Conservation (phyloP, 148 eudicot species). For the Linanthus parryae region DNA sequence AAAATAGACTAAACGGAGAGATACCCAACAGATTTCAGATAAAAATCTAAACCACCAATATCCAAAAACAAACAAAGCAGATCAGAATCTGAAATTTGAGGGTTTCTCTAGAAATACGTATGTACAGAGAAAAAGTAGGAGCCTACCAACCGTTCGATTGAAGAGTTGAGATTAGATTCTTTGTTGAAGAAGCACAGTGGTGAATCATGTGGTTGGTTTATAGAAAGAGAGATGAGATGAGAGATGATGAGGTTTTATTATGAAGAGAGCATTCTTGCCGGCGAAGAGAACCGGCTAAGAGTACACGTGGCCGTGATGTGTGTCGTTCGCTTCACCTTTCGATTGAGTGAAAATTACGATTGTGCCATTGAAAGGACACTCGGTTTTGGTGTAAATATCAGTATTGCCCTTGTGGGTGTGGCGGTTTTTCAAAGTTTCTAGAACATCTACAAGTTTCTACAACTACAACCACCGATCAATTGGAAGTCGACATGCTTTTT, state of each 20-base stretch:
- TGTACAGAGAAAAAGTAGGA: slow-evolving; percentile 7
- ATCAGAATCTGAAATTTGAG: slow-evolving; percentile 13
- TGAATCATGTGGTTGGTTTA: slow-evolving; percentile 1
- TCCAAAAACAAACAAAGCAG: background rate
- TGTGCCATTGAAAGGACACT: too few relatives aligned
- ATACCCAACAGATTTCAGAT: slow-evolving; percentile 20
- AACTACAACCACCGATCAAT: too few relatives aligned
- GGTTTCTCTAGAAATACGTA: background rate
- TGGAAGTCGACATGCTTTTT: too few relatives aligned
- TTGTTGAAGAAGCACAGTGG: background rate
- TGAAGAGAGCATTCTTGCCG: slow-evolving; percentile 10
- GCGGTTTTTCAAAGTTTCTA: too few relatives aligned
- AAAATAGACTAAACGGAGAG: background rate
- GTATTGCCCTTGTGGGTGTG: too few relatives aligned
- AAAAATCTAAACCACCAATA: background rate
- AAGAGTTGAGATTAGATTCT: background rate
- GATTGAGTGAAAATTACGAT: too few relatives aligned
- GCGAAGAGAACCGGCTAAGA: slow-evolving; percentile 4
- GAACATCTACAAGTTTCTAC: too few relatives aligned
- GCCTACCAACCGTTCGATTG: slow-evolving; percentile 10
- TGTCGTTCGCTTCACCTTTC: too few relatives aligned
- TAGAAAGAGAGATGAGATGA: background rate
- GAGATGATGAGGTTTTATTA: background rate
- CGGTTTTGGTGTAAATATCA: too few relatives aligned
- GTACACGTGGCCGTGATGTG: slow-evolving; percentile 17